Percentiles rank a stretch among this genome's conserved stretches.
phyloP scores from a whole-genome alignment of 148 eudicot genomes.

The Spergularia marina region DNA sequence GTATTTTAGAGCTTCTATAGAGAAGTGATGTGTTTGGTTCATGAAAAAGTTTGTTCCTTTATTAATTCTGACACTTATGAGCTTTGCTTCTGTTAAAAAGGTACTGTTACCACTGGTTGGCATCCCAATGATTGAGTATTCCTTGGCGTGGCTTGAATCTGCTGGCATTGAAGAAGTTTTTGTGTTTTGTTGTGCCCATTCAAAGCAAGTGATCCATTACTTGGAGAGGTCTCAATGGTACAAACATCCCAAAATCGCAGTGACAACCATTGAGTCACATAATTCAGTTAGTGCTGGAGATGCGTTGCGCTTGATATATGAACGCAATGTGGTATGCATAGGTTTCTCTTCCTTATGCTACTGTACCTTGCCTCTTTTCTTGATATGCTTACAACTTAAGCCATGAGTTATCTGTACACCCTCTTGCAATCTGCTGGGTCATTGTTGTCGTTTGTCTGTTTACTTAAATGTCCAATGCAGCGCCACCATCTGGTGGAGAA shows the following conservation, averaged over 20 bases:
- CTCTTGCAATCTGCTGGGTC: background rate
- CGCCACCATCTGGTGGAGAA: background rate
- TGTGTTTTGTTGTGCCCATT: slow-evolving; percentile 95
- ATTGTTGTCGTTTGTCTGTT: background rate
- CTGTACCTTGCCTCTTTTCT: background rate
- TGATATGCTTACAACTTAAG: background rate
- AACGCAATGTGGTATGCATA: slow-evolving; percentile 68
- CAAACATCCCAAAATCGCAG: slow-evolving; percentile 74
- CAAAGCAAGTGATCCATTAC: slow-evolving; percentile 78
- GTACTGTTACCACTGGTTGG: slow-evolving; percentile 85
- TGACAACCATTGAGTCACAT: slow-evolving; percentile 78
- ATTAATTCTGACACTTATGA: background rate
- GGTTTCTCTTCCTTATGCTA: slow-evolving; percentile 12
- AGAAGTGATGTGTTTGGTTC: background rate
- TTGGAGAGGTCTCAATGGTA: slow-evolving; percentile 77
- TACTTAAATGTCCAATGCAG: background rate
- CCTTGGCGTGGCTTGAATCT: slow-evolving; percentile 95
- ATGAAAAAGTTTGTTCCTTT: background rate
- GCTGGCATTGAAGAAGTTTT: slow-evolving; percentile 91
- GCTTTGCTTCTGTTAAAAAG: slow-evolving; percentile 38
- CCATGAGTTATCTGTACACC: slow-evolving; percentile 5
- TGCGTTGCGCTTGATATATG: slow-evolving; percentile 88
- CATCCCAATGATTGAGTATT: slow-evolving; percentile 88
- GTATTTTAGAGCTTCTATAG: background rate
- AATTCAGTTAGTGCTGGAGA: slow-evolving; percentile 87